These are phyloP conservation scores for Agroathelia rolfsii DNA, from an alignment of 1,284 basidiomycete species.

Conservation along the genomic window DNA sequence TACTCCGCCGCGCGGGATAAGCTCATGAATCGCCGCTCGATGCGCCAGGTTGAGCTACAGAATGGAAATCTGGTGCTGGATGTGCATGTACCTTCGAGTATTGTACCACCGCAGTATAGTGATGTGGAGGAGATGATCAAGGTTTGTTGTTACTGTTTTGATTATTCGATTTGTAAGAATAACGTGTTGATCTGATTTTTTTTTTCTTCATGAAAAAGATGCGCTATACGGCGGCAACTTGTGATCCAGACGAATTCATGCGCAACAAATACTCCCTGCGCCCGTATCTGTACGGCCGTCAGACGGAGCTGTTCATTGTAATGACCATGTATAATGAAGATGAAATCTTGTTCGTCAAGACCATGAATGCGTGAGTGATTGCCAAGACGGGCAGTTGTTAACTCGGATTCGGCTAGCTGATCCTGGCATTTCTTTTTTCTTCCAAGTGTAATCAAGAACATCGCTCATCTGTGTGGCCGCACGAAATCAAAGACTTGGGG, in stretches of 20 bases:
- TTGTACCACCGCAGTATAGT: slow-evolving; percentile 56
- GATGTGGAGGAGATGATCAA: slow-evolving; percentile 72
- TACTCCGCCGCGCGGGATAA: slow-evolving; percentile 65
- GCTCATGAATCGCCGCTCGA: slow-evolving; percentile 68
- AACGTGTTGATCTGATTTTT: no score
- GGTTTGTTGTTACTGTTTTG: no score
- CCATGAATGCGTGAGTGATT: slow-evolving; percentile 73
- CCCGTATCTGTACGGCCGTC: slow-evolving; percentile 75
- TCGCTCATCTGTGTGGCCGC: slow-evolving; percentile 77
- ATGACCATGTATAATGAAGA: slow-evolving; percentile 98
- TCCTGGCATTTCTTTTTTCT: slow-evolving; percentile 4
- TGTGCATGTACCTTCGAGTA: slow-evolving; percentile 68
- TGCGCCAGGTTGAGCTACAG: slow-evolving; percentile 73
- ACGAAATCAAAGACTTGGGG: slow-evolving; percentile 89
- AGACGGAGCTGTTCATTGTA: slow-evolving; percentile 90
- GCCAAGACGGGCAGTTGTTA: background rate
- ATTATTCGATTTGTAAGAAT: no score
- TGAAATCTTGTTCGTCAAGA: slow-evolving; percentile 73
- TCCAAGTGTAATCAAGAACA: slow-evolving; percentile 78
- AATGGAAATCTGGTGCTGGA: slow-evolving; percentile 81
- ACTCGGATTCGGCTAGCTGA: no score
- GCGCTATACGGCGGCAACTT: slow-evolving; percentile 89
- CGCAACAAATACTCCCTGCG: slow-evolving; percentile 69
- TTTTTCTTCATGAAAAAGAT: no score
- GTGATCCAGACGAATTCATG: slow-evolving; percentile 87